These are phyloP conservation scores for Adiantum capillusveneris DNA, from an alignment of 75 land plant species.

Conservation along the genomic window DNA sequence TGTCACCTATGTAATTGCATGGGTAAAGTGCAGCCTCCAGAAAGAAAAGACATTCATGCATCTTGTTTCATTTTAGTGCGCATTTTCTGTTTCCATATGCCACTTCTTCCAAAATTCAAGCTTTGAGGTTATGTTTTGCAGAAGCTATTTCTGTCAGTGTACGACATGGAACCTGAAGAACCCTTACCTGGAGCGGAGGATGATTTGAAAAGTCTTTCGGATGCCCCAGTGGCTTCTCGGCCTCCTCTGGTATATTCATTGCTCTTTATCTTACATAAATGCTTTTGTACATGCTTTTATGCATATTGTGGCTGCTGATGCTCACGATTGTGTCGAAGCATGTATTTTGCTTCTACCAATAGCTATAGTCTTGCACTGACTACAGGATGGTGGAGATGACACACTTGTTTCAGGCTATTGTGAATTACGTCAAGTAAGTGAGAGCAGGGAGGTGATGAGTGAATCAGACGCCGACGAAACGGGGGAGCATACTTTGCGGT, in stretches of 20 bases:
- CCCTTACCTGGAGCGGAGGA: neutral
- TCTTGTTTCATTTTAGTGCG: neutral
- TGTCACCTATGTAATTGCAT: too few relatives aligned
- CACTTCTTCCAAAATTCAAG: neutral
- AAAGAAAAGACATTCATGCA: too few relatives aligned
- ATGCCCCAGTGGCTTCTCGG: neutral
- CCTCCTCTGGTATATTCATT: too few relatives aligned
- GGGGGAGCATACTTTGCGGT: neutral
- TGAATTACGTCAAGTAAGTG: conserved; percentile 1
- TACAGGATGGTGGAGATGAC: conserved; percentile 6
- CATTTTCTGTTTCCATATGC: neutral
- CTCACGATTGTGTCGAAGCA: neutral
- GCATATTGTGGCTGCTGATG: too few relatives aligned
- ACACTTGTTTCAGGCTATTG: conserved; percentile 2
- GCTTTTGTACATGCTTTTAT: too few relatives aligned
- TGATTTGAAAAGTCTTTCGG: neutral
- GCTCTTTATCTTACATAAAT: too few relatives aligned
- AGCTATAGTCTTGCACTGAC: conserved; percentile 1
- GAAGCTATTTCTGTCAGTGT: conserved; percentile 24
- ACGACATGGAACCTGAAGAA: conserved; percentile 13
- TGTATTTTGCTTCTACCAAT: neutral
- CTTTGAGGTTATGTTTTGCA: neutral
- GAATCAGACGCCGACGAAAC: neutral
- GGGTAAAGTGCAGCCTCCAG: too few relatives aligned
- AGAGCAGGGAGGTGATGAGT: neutral